phyloP scores from a whole-genome alignment of 345 rosid species.

The Dovyalis caffra region DNA sequence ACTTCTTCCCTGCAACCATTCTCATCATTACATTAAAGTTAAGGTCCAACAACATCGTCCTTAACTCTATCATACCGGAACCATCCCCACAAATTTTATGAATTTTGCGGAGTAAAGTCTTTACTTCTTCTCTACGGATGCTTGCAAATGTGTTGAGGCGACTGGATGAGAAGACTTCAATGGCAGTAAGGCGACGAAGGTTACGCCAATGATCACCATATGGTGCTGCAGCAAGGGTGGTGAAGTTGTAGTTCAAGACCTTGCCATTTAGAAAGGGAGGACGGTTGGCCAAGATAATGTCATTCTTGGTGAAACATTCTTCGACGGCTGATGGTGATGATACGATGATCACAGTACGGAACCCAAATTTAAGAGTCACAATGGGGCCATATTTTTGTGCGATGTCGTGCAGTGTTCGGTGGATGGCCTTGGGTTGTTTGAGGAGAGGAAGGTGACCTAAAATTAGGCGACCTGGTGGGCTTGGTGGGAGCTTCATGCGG shows the following conservation, averaged over 20 bases:
- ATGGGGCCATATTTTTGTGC: conserved; percentile 41
- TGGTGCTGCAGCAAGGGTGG: conserved; percentile 25
- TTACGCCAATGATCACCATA: conserved; percentile 64
- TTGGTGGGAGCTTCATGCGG: conserved; percentile 16
- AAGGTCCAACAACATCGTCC: background rate
- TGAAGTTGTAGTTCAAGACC: conserved; percentile 38
- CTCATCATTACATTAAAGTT: conserved; percentile 10
- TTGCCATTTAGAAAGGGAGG: conserved; percentile 33
- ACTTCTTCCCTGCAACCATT: conserved; percentile 27
- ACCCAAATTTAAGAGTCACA: conserved; percentile 40
- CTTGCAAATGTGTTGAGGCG: conserved; percentile 27
- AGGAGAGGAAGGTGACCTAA: conserved; percentile 22
- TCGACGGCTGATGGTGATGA: conserved; percentile 33
- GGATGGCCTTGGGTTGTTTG: conserved; percentile 13
- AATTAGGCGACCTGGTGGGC: conserved; percentile 10
- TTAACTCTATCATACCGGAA: conserved; percentile 10
- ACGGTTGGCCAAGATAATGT: conserved; percentile 53
- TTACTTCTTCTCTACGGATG: conserved; percentile 44
- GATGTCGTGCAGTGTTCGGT: conserved; percentile 26
- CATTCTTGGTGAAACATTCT: conserved; percentile 59
- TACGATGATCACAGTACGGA: conserved; percentile 30
- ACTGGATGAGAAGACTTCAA: conserved; percentile 40
- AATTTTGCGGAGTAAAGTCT: conserved; percentile 27
- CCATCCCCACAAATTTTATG: background rate
- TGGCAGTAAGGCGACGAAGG: conserved; percentile 45